phyloP scores from a whole-genome alignment of 2,329 filamentous ascomycete species.

The Diaporthe batatas region DNA sequence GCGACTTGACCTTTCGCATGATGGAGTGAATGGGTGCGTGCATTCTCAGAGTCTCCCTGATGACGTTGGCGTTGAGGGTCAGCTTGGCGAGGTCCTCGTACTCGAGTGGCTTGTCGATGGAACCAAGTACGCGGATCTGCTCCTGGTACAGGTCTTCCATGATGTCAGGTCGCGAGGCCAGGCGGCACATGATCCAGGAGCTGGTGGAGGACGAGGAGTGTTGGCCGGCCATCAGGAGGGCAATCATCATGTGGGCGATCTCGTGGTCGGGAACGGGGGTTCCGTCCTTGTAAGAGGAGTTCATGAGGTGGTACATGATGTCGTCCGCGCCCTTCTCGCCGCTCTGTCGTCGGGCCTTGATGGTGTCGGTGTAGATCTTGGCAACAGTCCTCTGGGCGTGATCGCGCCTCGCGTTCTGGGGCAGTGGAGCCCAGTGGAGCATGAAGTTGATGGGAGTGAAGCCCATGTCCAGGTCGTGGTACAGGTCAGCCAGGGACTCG shows the following conservation, averaged over 20 bases:
- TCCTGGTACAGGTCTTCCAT: constrained; percentile 81
- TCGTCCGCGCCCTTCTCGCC: constrained; percentile 65
- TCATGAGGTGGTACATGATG: constrained; percentile 87
- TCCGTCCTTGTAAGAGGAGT: constrained; percentile 81
- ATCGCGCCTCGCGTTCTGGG: constrained; percentile 81
- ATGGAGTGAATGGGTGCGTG: constrained; percentile 97
- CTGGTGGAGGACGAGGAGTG: constrained; percentile 84
- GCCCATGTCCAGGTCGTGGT: constrained; percentile 84
- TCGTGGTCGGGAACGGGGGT: constrained; percentile 77
- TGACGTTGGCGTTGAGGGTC: constrained; percentile 83
- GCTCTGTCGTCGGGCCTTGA: constrained; percentile 70
- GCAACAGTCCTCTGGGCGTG: constrained; percentile 79
- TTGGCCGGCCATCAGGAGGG: constrained; percentile 86
- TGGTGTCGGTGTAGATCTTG: constrained; percentile 81
- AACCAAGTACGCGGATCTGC: constrained; percentile 79
- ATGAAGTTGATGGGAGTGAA: constrained; percentile 87
- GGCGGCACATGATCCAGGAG: constrained; percentile 81
- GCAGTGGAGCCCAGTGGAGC: constrained; percentile 82
- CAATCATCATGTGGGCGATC: constrained; percentile 89
- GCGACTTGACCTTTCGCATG: constrained; percentile 90
- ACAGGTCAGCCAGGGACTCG: constrained; percentile 79
- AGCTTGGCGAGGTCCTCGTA: constrained; percentile 85
- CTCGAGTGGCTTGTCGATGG: constrained; percentile 79
- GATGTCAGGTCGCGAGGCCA: constrained; percentile 78
- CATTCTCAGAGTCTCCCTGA: constrained; percentile 92